phyloP scores from a whole-genome alignment of 2,329 filamentous ascomycete species.

The Neophaeococcomyces aloes region DNA sequence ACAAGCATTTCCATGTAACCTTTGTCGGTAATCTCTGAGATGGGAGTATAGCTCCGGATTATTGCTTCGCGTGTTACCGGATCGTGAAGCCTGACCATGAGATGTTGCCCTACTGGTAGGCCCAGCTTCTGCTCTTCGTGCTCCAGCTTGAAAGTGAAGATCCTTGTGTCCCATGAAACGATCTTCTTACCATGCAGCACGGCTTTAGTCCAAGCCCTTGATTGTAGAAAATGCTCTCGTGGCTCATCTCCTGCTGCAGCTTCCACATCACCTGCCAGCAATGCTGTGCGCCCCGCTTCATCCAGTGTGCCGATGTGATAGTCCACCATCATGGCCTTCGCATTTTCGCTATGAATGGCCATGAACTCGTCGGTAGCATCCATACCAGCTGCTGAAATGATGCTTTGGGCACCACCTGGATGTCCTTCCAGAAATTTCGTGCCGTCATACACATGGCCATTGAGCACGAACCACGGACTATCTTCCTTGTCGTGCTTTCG shows the following conservation, averaged over 20 bases:
- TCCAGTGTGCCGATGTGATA: constrained; percentile 78
- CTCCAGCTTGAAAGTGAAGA: constrained; percentile 73
- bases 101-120: constrained; percentile 72
- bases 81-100: constrained; percentile 72
- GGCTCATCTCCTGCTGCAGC: constrained; percentile 33
- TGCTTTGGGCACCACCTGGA: constrained; percentile 77
- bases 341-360: constrained; percentile 85
- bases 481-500: constrained; percentile 54
- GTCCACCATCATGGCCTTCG: constrained; percentile 75
- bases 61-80: constrained; percentile 59
- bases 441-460: constrained; percentile 82
- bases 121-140: constrained; percentile 60
- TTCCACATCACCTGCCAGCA: constrained; percentile 40
- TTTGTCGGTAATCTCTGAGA: constrained; percentile 51
- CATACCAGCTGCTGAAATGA: constrained; percentile 67
- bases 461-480: constrained; percentile 76
- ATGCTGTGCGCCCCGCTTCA: constrained; percentile 43
- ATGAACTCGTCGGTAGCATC: constrained; percentile 84
- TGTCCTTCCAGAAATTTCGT: constrained; percentile 70
- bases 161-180: constrained; percentile 65
- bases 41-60: constrained; percentile 78
- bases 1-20: constrained; percentile 66
- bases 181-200: constrained; percentile 56
- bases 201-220: constrained; percentile 63
- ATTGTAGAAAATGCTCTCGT: constrained; percentile 57